Conservation (phyloP, 495 filamentous ascomycete genomes). For the Mycothermus thermophilus region DNA sequence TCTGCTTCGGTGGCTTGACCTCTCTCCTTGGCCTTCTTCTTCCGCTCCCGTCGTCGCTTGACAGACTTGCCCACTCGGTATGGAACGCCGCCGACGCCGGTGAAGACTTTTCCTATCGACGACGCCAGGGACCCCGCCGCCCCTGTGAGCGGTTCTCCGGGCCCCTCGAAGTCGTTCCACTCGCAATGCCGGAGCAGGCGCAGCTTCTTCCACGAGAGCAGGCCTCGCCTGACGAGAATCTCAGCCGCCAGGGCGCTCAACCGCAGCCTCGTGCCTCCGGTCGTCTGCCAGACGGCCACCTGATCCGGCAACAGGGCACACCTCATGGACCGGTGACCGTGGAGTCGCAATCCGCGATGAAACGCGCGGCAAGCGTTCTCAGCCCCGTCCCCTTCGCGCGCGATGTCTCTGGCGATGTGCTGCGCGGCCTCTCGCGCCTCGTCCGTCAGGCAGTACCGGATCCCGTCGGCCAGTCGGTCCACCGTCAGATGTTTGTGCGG, state of each 20-base stretch:
- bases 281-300: conserved; percentile 55
- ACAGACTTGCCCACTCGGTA: conserved; percentile 39
- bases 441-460: conserved; percentile 47
- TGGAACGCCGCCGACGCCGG: conserved; percentile 46
- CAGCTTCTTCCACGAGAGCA: conserved; percentile 50
- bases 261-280: conserved; percentile 38
- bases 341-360: conserved; percentile 45
- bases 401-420: conserved; percentile 48
- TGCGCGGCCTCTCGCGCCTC: conserved; percentile 43
- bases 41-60: too few species aligned
- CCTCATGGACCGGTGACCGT: conserved; percentile 46
- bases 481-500: conserved; percentile 55
- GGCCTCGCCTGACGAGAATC: conserved; percentile 42
- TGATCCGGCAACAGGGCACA: conserved; percentile 52
- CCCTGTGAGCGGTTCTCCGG: conserved; percentile 60
- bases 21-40: conserved; percentile 37
- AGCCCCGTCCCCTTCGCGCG: conserved; percentile 58
- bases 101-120: conserved; percentile 38
- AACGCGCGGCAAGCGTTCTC: conserved; percentile 58
- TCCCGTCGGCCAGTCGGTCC: conserved; percentile 50
- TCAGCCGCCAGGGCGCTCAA: conserved; percentile 56
- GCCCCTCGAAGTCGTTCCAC: conserved; percentile 71
- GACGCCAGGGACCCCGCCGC: conserved; percentile 41
- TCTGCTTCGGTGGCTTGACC: conserved; percentile 28
- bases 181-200: conserved; percentile 51